Evolutionary conservation across 2,329 filamentous ascomycete species (phyloP).

Genomic region (Arthrinium puccinioides): DNA sequence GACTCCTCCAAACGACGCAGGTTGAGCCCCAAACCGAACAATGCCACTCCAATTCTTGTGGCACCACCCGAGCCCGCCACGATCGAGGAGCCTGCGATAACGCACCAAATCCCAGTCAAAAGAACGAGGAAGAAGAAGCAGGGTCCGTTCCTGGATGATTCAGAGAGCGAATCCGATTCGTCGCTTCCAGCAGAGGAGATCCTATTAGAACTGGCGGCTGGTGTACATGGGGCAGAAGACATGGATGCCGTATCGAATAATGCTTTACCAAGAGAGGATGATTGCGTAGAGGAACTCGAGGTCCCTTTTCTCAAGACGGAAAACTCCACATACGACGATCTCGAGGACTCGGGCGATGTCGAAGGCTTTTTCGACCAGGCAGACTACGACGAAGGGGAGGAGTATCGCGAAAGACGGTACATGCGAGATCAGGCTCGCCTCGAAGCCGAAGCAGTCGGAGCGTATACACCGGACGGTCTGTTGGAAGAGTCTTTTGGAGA

Average conservation of each 20-base stretch:
- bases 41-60: conserved; percentile 1
- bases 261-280: conserved; percentile 16
- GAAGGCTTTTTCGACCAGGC: conserved; percentile 50
- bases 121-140: not conserved
- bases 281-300: conserved; percentile 14
- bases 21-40: conserved; percentile 19
- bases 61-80: conserved; percentile 8
- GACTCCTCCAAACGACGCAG: conserved; percentile 35
- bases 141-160: conserved; percentile 66
- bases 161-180: conserved; percentile 41
- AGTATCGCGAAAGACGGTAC: conserved; percentile 58
- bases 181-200: not conserved
- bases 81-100: too few relatives aligned
- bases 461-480: conserved; percentile 25
- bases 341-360: conserved; percentile 33
- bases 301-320: conserved; percentile 12
- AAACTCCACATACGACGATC: conserved; percentile 20
- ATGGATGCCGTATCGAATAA: too few relatives aligned
- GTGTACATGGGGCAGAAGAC: too few relatives aligned
- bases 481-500: conserved; percentile 21
- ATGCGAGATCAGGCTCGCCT: conserved; percentile 70
- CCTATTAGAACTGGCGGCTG: conserved; percentile 1
- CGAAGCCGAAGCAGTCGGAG: conserved; percentile 49
- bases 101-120: conserved; percentile 5
- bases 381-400: conserved; percentile 51